A percentile compares a stretch with the other conserved stretches of the same genome.
Evolutionary conservation across 768 basidiomycete genomes (phyloP).

Genomic region (Auricularia sp.): DNA sequence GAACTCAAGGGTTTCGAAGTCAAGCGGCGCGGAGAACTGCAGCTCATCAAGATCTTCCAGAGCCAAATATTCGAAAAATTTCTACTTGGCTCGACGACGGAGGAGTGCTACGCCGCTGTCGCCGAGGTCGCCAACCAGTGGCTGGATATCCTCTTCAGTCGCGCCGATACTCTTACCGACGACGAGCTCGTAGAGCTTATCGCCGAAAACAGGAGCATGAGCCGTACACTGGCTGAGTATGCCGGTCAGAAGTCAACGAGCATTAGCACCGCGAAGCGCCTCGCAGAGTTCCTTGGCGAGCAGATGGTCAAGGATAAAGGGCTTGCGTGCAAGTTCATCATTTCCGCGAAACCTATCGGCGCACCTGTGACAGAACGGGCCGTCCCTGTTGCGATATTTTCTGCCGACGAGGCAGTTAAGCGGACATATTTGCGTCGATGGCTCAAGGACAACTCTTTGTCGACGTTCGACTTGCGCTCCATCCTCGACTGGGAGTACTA

Average conservation of each 20-base stretch:
- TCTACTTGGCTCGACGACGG: slow-evolving; percentile 81
- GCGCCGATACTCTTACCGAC: slow-evolving; percentile 73
- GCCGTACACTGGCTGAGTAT: slow-evolving; percentile 91
- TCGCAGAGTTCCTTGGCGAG: slow-evolving; percentile 94
- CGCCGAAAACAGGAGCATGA: slow-evolving; percentile 97
- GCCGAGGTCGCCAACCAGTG: slow-evolving; percentile 91
- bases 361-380: slow-evolving; percentile 96
- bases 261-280: slow-evolving; percentile 87
- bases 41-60: slow-evolving; percentile 99
- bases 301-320: slow-evolving; percentile 99
- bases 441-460: slow-evolving; percentile 86
- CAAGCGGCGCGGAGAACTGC: slow-evolving; percentile 92
- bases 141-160: slow-evolving; percentile 89
- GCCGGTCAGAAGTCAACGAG: slow-evolving; percentile 95
- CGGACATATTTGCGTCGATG: slow-evolving; percentile 86
- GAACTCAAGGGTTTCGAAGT: slow-evolving; percentile 99
- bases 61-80: slow-evolving; percentile 98
- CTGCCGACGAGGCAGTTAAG: slow-evolving; percentile 87
- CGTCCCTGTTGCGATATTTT: slow-evolving; percentile 94
- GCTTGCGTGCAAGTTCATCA: slow-evolving; percentile 97
- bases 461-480: slow-evolving; percentile 81
- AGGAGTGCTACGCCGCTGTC: slow-evolving; percentile 92
- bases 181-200: slow-evolving; percentile 96
- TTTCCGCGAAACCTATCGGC: slow-evolving; percentile 84
- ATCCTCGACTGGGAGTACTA: slow-evolving; percentile 99